phyloP scores from a whole-genome alignment of 257 asterid species.

The Sherardia arvensis region DNA sequence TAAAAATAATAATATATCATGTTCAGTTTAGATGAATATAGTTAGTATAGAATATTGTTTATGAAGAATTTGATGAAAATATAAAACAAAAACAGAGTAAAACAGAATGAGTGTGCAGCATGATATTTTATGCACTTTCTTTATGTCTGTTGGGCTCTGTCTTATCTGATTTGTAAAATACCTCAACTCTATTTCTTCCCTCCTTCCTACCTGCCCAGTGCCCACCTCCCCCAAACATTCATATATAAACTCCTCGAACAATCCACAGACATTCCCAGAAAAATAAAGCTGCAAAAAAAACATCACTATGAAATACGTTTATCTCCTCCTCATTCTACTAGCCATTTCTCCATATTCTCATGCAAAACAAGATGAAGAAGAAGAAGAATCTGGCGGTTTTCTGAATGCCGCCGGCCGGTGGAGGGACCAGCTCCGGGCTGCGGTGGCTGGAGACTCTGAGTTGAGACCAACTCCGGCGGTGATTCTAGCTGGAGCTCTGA shows the following conservation, averaged over 20 bases:
- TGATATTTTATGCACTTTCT: not conserved
- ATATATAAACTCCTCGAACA: not conserved
- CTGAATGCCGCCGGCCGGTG: slow-evolving; percentile 26
- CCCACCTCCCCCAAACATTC: not conserved
- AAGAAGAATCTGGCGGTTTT: slow-evolving; percentile 7
- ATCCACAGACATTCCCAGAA: not conserved
- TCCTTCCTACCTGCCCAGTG: not conserved
- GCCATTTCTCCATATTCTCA: slow-evolving; percentile 19
- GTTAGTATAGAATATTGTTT: too few relatives aligned
- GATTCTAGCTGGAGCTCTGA: slow-evolving; percentile 34
- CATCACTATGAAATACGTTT: slow-evolving; percentile 1
- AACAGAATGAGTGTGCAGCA: not conserved
- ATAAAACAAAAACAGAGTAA: too few relatives aligned
- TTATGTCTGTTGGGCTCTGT: not conserved
- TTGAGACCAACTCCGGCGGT: slow-evolving; percentile 13
- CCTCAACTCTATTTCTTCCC: not conserved
- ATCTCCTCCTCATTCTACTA: slow-evolving; percentile 15
- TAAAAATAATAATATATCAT: too few relatives aligned
- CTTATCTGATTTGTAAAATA: not conserved
- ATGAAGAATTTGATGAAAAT: too few relatives aligned
- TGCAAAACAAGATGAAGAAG: slow-evolving; percentile 19
- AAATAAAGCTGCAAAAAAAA: not conserved
- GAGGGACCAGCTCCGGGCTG: slow-evolving; percentile 5
- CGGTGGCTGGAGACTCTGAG: not conserved
- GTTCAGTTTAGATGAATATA: too few relatives aligned